These are phyloP conservation scores for Diaporthe ampelina DNA, from an alignment of 2,329 filamentous ascomycete genomes.

Conservation along the genomic window DNA sequence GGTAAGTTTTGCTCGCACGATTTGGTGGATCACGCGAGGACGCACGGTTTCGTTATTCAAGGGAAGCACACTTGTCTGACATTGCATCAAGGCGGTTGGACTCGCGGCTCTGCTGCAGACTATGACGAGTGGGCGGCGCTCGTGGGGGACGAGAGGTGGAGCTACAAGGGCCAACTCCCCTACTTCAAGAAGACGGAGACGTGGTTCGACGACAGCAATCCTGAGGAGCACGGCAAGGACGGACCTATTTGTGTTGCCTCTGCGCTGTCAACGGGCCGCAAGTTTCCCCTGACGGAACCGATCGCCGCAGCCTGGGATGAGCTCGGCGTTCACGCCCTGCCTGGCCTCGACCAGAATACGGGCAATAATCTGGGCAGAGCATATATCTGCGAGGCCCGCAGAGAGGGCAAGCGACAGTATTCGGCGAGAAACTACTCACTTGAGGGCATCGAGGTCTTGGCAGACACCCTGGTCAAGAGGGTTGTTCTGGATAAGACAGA, in stretches of 20 bases:
- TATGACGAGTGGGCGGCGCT: constrained; percentile 61
- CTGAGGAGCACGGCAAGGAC: constrained; percentile 46
- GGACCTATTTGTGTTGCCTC: constrained; percentile 48
- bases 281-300: constrained; percentile 51
- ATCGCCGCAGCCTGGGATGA: constrained; percentile 50
- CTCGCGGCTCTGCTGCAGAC: constrained; percentile 58
- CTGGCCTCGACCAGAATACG: constrained; percentile 45
- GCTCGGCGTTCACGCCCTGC: constrained; percentile 47
- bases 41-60: not conserved
- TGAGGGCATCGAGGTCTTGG: constrained; percentile 45
- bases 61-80: not conserved
- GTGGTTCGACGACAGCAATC: constrained; percentile 43
- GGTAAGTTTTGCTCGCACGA: constrained; percentile 40
- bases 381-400: constrained; percentile 50
- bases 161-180: constrained; percentile 53
- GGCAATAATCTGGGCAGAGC: constrained; percentile 49
- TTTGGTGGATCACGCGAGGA: not conserved
- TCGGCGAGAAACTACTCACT: constrained; percentile 48
- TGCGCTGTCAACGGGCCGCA: constrained; percentile 46
- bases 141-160: constrained; percentile 54
- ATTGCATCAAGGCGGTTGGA: constrained; percentile 52
- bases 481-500: constrained; percentile 45
- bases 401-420: constrained; percentile 48
- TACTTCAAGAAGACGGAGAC: constrained; percentile 44
- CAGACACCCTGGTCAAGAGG: constrained; percentile 44